Conservation (phyloP, 129 eudicot species). For the Solidago caesia region DNA sequence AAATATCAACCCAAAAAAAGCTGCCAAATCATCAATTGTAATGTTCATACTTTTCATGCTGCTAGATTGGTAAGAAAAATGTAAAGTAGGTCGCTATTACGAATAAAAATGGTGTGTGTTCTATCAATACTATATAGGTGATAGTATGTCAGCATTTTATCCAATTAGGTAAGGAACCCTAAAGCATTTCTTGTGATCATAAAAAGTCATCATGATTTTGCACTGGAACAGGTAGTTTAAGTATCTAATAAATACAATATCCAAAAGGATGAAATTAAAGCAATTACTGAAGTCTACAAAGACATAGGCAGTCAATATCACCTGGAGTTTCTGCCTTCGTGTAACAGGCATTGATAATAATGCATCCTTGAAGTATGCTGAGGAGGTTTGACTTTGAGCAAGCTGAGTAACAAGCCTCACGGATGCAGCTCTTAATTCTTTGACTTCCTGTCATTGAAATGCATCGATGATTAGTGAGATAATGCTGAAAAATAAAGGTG, state of each 20-base stretch:
- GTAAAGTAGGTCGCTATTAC: background rate
- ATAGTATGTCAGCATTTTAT: background rate
- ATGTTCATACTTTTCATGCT: background rate
- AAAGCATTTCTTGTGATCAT: background rate
- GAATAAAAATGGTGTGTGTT: background rate
- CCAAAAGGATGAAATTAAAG: background rate
- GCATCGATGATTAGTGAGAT: background rate
- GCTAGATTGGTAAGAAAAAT: background rate
- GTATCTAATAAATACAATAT: background rate
- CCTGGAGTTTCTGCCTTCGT: conserved; percentile 88
- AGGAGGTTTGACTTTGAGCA: conserved; percentile 74
- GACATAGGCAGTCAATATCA: conserved; percentile 14
- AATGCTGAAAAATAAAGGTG: background rate
- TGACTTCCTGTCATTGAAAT: conserved; percentile 55
- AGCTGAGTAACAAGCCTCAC: conserved; percentile 82
- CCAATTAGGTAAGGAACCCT: background rate
- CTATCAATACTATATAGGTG: background rate
- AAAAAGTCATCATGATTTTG: background rate
- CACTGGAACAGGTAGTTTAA: background rate
- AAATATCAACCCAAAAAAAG: too few relatives aligned
- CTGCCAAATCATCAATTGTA: too few relatives aligned
- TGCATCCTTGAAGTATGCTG: conserved; percentile 69
- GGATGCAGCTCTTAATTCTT: conserved; percentile 56
- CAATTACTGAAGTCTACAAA: background rate
- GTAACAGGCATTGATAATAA: conserved; percentile 69